Conservation (phyloP, 768 basidiomycete species). For the Lactarius deliciosus region DNA sequence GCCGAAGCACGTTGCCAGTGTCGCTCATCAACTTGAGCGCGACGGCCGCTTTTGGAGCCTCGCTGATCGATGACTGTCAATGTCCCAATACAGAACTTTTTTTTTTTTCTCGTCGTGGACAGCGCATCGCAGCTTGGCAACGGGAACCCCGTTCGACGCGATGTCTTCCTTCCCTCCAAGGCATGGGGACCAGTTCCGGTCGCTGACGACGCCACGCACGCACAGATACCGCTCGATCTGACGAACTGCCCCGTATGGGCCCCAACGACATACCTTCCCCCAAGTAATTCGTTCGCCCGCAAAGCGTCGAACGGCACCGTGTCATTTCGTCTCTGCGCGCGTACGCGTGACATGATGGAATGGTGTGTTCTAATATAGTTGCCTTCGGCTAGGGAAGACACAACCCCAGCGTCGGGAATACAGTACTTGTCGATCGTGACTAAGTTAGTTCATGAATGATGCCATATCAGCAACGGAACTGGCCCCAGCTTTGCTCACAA, state of each 20-base stretch:
- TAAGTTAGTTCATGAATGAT: constrained; percentile 10
- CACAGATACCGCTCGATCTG: constrained; percentile 51
- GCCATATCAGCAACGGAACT: neutral
- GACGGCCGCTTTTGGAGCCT: constrained; percentile 49
- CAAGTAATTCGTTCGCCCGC: constrained; percentile 59
- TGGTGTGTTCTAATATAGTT: constrained; percentile 52
- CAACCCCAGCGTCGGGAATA: constrained; percentile 34
- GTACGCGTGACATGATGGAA: neutral
- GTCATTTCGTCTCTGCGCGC: constrained; percentile 24
- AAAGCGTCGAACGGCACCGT: constrained; percentile 53
- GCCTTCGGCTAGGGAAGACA: constrained; percentile 54
- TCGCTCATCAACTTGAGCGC: constrained; percentile 42
- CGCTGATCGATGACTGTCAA: neutral
- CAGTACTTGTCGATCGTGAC: constrained; percentile 38
- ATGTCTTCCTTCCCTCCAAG: neutral
- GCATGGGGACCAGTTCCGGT: neutral
- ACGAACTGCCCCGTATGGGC: constrained; percentile 56
- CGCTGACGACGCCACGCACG: neutral
- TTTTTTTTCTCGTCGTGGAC: constrained; percentile 44
- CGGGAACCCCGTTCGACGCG: constrained; percentile 45
- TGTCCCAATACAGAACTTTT: constrained; percentile 28
- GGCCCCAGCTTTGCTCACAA: neutral
- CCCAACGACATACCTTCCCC: constrained; percentile 49
- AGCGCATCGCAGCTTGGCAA: constrained; percentile 53
- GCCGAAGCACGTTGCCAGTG: too few relatives aligned